Base-by-base conservation (phyloP, 768 basidiomycete species). In the Russula foetens region DNA sequence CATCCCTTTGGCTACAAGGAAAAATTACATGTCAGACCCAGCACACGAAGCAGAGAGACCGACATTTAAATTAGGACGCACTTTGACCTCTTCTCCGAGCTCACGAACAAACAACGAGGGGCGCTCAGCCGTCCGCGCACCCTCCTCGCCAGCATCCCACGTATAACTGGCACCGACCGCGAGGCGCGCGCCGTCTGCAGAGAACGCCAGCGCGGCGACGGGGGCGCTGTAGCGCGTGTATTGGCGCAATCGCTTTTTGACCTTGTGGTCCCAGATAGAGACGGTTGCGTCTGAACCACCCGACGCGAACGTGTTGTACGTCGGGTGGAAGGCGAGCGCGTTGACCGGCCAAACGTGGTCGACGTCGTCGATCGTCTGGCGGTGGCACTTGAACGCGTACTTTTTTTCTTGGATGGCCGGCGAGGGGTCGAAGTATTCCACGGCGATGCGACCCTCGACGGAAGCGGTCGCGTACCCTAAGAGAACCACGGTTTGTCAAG, bases 271-370 rank as follows among this genome's bases (percentile, higher is more conserved):
- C 97, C 97, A 99, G 60, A 98, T 86, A 0, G 92, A 93, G 45
- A 98, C 91, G 1, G 89, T 89, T 0, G 86, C 86, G 71, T 99
- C 97, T 0, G 93, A 96, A 39, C 96, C 96, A 2, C 88, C 94
- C 0, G 94, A 95, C 0, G 92, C 92, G 67, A 99, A 97, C 0
- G 96, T 98, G 71, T 92, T 95, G 75, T 85, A 94, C 81, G 80
- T 75, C 0, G 96, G 93, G 68, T 98, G 93, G 77, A 98, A 98
- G 0, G 94, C 91, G 29, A 99, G 81, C 0, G 92, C 83, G 68
- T 98, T 97, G 62, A 98, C 95, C 0, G 96, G 94, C 84, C 92
- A 98, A 23, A 98, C 95, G 66, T 94, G 90, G 71, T 99, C 96
- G 14, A 89, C 88, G 38, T 90, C 92, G 45, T 91, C 86, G 61